Evolutionary conservation across 441 rosid genomes (phyloP), one percentile per base, ranked within the genome.

Genomic region (Bruguiera hainesii): DNA sequence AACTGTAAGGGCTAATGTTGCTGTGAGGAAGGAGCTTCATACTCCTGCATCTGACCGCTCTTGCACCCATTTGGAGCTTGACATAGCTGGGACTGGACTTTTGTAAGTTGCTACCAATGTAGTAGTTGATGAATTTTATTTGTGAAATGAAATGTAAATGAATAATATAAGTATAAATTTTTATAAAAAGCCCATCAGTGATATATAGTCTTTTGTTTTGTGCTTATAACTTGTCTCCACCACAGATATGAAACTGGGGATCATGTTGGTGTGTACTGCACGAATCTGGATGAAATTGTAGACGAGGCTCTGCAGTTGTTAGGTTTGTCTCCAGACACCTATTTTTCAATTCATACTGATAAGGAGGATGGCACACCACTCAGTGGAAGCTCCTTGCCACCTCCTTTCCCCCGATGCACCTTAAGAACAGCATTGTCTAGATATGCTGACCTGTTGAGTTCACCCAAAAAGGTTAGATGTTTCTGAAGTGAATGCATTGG

Each of bases 221-320:
- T 28, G 7, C 66, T 58, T n/a, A 33, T 33, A 50, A 16, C 25
- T 65, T 2, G 59, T 64, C 74, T 76, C 49, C 52, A 64, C 69
- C 58, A 72, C 89, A 95, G 99, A 71, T 95, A 95, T 73, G 99
- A 92, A 80, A 87, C 97, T 18, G 99, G 99, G 64, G 99, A 95
- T 81, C 99, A 95, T 77, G 96, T 90, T 74, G 99, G 97, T 71
- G 99, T 95, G 35, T 83, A 81, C 72, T 80, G 91, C 75, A 96
- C 92, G 74, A 95, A 95, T 39, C 72, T 83, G 67, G 77, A 67
- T 37, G 99, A 95, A 79, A 79, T 84, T 28, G 99, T 92, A 26
- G 99, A 90, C 69, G 98, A 90, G 79, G 98, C 91, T 31, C 69
- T 92, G 80, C 78, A 50, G 31, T 78, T 95, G 42, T 77, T 95